These are phyloP conservation scores for Hericium coralloides DNA, from an alignment of 768 basidiomycete species.

Conservation along the genomic window DNA sequence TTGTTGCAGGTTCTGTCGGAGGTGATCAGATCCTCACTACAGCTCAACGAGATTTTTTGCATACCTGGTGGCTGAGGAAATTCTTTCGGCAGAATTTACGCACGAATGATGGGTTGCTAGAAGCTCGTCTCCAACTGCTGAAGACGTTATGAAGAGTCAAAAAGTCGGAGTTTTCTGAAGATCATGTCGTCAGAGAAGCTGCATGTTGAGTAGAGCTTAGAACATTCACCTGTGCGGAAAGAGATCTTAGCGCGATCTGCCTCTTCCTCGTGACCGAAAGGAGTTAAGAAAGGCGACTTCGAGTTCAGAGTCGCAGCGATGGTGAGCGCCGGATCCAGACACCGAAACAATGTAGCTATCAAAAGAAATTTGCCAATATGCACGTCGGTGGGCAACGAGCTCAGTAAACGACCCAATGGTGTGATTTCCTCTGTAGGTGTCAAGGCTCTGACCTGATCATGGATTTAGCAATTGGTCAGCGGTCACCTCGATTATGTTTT, in stretches of 20 bases:
- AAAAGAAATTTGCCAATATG: slow-evolving; percentile 92
- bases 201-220: neutral
- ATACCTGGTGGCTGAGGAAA: slow-evolving; percentile 76
- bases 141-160: slow-evolving; percentile 89
- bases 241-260: slow-evolving; percentile 76
- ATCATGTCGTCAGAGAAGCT: neutral
- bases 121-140: slow-evolving; percentile 75
- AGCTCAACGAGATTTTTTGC: neutral
- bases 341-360: slow-evolving; percentile 74
- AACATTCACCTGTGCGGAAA: slow-evolving; percentile 64
- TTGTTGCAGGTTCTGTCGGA: slow-evolving; percentile 74
- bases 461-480: neutral
- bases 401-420: slow-evolving; percentile 83
- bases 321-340: slow-evolving; percentile 93
- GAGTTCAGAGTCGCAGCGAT: slow-evolving; percentile 89
- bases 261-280: slow-evolving; percentile 79
- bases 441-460: slow-evolving; percentile 67
- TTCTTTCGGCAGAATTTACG: slow-evolving; percentile 74
- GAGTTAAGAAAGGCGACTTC: slow-evolving; percentile 88
- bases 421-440: slow-evolving; percentile 87
- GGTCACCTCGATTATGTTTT: neutral
- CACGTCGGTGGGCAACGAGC: slow-evolving; percentile 91
- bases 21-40: neutral
- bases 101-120: slow-evolving; percentile 47
- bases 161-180: slow-evolving; percentile 87